These are phyloP conservation scores for Lithohypha guttulata DNA, from an alignment of 2,329 filamentous ascomycete species.

Conservation along the genomic window DNA sequence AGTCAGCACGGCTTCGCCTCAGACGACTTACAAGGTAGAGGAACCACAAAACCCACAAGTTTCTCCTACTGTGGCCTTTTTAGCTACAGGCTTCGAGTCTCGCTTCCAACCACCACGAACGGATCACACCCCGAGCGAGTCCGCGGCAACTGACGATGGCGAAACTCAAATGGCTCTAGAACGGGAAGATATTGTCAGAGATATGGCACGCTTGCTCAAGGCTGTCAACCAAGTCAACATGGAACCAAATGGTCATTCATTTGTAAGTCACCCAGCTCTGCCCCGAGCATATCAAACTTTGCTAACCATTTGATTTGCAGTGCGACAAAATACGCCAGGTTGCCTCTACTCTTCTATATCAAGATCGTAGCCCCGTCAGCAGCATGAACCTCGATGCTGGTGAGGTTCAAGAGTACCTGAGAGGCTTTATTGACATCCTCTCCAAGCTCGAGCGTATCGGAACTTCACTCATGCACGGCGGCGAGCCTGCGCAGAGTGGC, in stretches of 20 bases:
- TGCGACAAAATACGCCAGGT: conserved; percentile 79
- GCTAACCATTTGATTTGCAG: conserved; percentile 27
- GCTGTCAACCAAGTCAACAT: conserved; percentile 76
- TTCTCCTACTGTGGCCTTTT: conserved; percentile 17
- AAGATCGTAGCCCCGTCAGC: conserved; percentile 43
- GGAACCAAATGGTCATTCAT: conserved; percentile 58
- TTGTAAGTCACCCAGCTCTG: conserved; percentile 38
- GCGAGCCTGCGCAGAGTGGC: conserved; percentile 7
- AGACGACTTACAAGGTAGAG: conserved; percentile 13
- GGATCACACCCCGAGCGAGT: conserved; percentile 17
- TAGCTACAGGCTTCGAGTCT: conserved; percentile 17
- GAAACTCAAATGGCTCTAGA: conserved; percentile 55
- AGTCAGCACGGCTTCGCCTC: conserved; percentile 4
- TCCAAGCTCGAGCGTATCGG: conserved; percentile 60
- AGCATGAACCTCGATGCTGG: conserved; percentile 36
- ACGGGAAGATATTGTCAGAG: conserved; percentile 69
- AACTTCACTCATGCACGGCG: conserved; percentile 9
- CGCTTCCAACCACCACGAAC: conserved; percentile 13
- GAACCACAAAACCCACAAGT: conserved; percentile 16
- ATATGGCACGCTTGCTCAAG: conserved; percentile 62
- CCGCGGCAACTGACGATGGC: conserved; percentile 22
- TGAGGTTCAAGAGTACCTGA: conserved; percentile 57
- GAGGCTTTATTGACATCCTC: conserved; percentile 62
- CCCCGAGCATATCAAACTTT: not conserved
- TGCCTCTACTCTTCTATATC: conserved; percentile 65